Evolutionary conservation across 352 stramenopile genomes (phyloP).

Genomic region (Phytophthora cajani): DNA sequence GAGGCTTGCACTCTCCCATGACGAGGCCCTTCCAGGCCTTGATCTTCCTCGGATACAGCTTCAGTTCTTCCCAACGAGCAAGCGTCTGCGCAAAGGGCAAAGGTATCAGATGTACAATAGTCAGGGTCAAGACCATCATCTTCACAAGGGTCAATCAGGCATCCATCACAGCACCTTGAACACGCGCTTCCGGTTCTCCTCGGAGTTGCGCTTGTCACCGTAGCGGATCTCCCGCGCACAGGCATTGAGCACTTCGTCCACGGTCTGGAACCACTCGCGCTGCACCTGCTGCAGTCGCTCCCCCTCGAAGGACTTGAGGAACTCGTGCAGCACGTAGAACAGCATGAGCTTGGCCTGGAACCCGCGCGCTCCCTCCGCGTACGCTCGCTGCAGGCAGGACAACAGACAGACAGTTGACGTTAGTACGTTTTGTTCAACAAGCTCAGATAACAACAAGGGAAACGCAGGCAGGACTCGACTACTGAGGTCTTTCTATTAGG

Average conservation of each 20-base stretch:
- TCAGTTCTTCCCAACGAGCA: constrained; percentile 85
- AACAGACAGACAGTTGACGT: not conserved
- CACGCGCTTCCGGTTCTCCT: constrained; percentile 77
- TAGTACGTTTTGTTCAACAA: not conserved
- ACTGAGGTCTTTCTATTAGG: constrained; percentile 4
- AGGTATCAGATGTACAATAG: not conserved
- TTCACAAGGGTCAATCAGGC: not conserved
- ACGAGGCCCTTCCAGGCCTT: constrained; percentile 82
- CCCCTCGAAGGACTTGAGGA: constrained; percentile 82
- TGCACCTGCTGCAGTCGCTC: constrained; percentile 64
- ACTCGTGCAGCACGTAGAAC: constrained; percentile 89
- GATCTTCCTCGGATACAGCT: constrained; percentile 79
- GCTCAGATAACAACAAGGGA: constrained; percentile 3
- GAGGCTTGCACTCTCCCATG: constrained; percentile 71
- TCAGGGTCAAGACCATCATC: not conserved
- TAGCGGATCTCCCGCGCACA: constrained; percentile 74
- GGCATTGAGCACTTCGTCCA: constrained; percentile 79
- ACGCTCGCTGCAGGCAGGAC: constrained; percentile 49
- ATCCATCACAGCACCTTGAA: constrained; percentile 61
- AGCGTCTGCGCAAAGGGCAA: constrained; percentile 51
- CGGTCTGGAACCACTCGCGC: constrained; percentile 81
- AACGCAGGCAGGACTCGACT: constrained; percentile 8
- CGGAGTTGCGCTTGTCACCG: constrained; percentile 65
- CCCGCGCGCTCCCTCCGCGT: constrained; percentile 60
- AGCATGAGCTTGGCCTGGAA: constrained; percentile 88